These are phyloP conservation scores for Candida pseudoglaebosa DNA, from an alignment of 805 yeast genomes.

Conservation along the genomic window DNA sequence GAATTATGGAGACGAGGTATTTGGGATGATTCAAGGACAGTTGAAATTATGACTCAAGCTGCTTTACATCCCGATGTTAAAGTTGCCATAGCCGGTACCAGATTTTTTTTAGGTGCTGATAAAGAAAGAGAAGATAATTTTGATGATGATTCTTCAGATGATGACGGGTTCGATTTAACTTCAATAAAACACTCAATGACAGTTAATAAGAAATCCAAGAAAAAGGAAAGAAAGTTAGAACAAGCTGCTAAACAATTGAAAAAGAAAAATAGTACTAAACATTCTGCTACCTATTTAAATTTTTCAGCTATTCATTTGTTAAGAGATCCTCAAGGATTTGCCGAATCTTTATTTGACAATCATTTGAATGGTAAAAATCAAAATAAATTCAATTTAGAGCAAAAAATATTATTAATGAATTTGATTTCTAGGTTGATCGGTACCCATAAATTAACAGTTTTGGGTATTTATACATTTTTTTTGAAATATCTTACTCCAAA, in stretches of 20 bases:
- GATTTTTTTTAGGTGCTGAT: conserved; percentile 92
- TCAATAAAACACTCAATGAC: conserved; percentile 76
- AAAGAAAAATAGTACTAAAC: conserved; percentile 54
- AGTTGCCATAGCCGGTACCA: conserved; percentile 84
- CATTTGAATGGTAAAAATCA: conserved; percentile 69
- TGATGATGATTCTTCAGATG: conserved; percentile 68
- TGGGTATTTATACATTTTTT: conserved; percentile 87
- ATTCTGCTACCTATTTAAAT: conserved; percentile 68
- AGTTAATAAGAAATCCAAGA: conserved; percentile 77
- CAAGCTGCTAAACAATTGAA: conserved; percentile 65
- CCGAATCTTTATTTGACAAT: conserved; percentile 71
- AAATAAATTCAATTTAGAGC: conserved; percentile 77
- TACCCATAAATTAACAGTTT: conserved; percentile 85
- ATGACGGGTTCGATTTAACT: conserved; percentile 66
- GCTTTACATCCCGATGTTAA: conserved; percentile 83
- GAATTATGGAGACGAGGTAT: conserved; percentile 97
- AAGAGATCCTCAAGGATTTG: conserved; percentile 97
- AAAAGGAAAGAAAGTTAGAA: conserved; percentile 77
- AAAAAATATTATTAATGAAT: conserved; percentile 83
- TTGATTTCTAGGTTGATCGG: conserved; percentile 87
- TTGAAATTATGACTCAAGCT: conserved; percentile 97
- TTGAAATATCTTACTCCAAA: conserved; percentile 90
- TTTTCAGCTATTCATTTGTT: conserved; percentile 92
- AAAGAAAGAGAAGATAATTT: conserved; percentile 84
- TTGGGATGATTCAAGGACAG: conserved; percentile 96